phyloP scores from a whole-genome alignment of 148 eudicot species.

The Rhododendron kiyosumense region DNA sequence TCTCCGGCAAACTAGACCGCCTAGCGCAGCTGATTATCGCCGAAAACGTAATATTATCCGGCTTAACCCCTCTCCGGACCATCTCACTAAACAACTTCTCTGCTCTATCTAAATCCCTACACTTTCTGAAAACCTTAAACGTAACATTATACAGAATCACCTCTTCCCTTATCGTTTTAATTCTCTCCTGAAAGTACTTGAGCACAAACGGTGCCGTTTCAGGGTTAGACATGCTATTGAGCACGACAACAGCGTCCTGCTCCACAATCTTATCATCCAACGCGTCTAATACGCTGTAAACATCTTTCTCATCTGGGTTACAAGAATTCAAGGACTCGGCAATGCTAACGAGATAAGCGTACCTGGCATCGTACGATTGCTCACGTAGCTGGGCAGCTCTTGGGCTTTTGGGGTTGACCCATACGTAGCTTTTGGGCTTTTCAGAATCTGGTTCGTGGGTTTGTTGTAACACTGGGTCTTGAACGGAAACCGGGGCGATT shows the following conservation, averaged over 20 bases:
- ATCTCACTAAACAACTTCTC: slow-evolving; percentile 67
- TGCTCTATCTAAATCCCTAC: slow-evolving; percentile 52
- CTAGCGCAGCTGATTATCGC: slow-evolving; percentile 78
- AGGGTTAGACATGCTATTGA: slow-evolving; percentile 59
- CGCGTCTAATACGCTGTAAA: slow-evolving; percentile 24
- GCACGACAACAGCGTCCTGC: slow-evolving; percentile 64
- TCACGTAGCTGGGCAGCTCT: slow-evolving; percentile 45
- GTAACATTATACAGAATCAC: slow-evolving; percentile 72
- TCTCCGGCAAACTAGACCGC: slow-evolving; percentile 44
- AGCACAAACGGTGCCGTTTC: slow-evolving; percentile 41
- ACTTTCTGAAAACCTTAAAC: slow-evolving; percentile 65
- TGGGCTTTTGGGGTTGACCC: slow-evolving; percentile 84
- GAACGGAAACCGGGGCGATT: slow-evolving; percentile 25
- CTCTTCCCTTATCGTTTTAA: slow-evolving; percentile 23
- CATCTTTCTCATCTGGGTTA: slow-evolving; percentile 33
- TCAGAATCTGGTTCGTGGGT: slow-evolving; percentile 16
- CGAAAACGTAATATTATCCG: slow-evolving; percentile 81
- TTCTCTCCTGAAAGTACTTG: slow-evolving; percentile 30
- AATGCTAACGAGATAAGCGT: slow-evolving; percentile 41
- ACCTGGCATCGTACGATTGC: slow-evolving; percentile 54
- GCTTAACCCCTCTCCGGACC: slow-evolving; percentile 52
- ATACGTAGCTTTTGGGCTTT: slow-evolving; percentile 32
- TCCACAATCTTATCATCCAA: slow-evolving; percentile 41
- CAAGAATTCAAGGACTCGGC: slow-evolving; percentile 43
- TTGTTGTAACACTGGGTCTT: slow-evolving; percentile 20